Percentiles rank a stretch among this genome's conserved stretches.
Evolutionary conservation across 176 grass and related monocot species (phyloP).

Genomic region (Bromus sterilis): DNA sequence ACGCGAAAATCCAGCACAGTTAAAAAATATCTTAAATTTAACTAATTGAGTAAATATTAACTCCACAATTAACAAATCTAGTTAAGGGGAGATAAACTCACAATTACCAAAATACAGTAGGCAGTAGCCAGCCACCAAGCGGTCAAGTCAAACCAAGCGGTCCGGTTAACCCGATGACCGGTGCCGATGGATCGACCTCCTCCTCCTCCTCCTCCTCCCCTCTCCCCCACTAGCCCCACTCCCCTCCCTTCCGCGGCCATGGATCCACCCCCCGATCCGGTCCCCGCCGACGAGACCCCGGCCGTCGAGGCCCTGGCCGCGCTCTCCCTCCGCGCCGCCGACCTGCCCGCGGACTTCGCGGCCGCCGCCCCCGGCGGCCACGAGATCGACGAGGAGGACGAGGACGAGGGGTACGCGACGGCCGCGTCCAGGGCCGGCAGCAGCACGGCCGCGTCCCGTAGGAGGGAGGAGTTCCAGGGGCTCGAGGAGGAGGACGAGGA

Average conservation of each 20-base stretch:
- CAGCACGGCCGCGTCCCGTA: constrained; percentile 2
- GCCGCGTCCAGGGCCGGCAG: constrained; percentile 39
- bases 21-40: no score
- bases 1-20: no score
- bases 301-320: background rate
- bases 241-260: background rate
- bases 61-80: no score
- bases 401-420: constrained; percentile 31
- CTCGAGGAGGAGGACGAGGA: constrained; percentile 26
- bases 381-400: constrained; percentile 30
- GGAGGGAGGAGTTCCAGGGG: constrained; percentile 23
- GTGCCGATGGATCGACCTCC: background rate
- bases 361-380: background rate
- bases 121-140: no score
- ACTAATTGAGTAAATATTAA: no score
- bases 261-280: constrained; percentile 37
- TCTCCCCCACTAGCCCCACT: background rate
- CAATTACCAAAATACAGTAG: background rate
- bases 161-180: background rate
- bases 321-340: constrained; percentile 32
- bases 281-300: background rate
- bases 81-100: background rate
- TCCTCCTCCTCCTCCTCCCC: no score
- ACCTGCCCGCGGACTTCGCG: constrained; percentile 60
- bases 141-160: background rate